Percentiles rank a stretch among this genome's conserved stretches.
These are phyloP conservation scores for Chaetoceros muelleri DNA, from an alignment of 108 stramenopile species.

Conservation along the genomic window DNA sequence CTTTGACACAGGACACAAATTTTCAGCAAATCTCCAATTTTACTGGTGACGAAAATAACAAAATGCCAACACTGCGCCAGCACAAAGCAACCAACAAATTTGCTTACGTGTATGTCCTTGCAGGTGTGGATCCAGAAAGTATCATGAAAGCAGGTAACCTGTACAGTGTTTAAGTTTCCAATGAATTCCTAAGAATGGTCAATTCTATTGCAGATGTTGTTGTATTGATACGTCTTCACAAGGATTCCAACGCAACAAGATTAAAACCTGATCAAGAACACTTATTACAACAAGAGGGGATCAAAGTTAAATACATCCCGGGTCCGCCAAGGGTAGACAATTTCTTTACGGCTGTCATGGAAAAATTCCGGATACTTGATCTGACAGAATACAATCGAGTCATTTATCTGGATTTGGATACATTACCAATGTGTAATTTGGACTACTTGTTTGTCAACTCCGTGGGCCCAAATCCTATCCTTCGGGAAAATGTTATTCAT, in stretches of 20 bases:
- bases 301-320: slow-evolving; percentile 25
- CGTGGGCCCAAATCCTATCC: no score
- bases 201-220: slow-evolving; percentile 32
- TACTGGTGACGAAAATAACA: no score
- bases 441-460: no score
- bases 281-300: slow-evolving; percentile 12
- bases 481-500: slow-evolving; percentile 22
- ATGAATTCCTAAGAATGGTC: slow-evolving; percentile 14
- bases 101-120: no score
- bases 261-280: slow-evolving; percentile 19
- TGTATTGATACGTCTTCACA: slow-evolving; percentile 25
- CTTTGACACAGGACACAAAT: no score
- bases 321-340: slow-evolving; percentile 9
- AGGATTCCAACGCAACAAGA: slow-evolving; percentile 3
- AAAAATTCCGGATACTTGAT: slow-evolving; percentile 42
- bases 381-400: slow-evolving; percentile 51
- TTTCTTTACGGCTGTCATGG: slow-evolving; percentile 27
- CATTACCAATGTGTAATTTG: slow-evolving; percentile 45
- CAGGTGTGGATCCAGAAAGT: no score
- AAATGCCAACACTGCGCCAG: no score
- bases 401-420: slow-evolving; percentile 55
- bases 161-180: slow-evolving; percentile 28
- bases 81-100: no score
- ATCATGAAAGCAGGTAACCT: no score
- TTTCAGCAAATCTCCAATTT: no score